phyloP scores from a whole-genome alignment of 805 yeast genomes.

The Yamadazyma takamatsuzukensis region DNA sequence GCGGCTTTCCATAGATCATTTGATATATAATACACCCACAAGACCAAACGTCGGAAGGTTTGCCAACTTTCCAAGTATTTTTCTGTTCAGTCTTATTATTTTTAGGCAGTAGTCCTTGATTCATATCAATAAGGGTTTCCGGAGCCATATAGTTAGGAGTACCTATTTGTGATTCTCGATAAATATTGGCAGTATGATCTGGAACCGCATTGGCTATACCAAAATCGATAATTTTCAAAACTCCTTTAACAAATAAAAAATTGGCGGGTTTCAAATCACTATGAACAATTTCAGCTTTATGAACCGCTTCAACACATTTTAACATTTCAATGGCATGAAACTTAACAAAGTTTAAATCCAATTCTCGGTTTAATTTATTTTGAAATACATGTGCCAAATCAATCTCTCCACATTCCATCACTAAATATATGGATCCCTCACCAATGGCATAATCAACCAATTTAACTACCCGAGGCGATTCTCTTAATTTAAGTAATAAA shows the following conservation, averaged over 20 bases:
- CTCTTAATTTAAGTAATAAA: conserved; percentile 56
- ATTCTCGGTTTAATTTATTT: conserved; percentile 38
- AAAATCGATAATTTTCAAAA: conserved; percentile 86
- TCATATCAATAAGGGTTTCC: conserved; percentile 74
- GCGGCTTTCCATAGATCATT: conserved; percentile 91
- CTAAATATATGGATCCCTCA: conserved; percentile 60
- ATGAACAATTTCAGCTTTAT: conserved; percentile 78
- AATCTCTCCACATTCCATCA: conserved; percentile 94
- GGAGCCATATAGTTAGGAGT: conserved; percentile 99
- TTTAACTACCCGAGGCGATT: conserved; percentile 68
- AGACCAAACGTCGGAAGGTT: conserved; percentile 96
- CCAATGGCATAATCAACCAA: conserved; percentile 70
- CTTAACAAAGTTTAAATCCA: conserved; percentile 74
- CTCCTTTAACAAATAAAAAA: conserved; percentile 77
- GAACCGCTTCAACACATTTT: conserved; percentile 85
- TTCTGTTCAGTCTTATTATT: conserved; percentile 10
- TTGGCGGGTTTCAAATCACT: conserved; percentile 73
- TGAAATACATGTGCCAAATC: conserved; percentile 81
- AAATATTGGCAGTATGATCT: conserved; percentile 85
- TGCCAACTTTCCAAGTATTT: conserved; percentile 73
- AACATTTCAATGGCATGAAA: conserved; percentile 76
- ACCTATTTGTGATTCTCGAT: conserved; percentile 88
- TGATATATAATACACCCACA: conserved; percentile 95
- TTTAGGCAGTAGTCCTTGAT: conserved; percentile 24
- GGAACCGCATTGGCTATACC: conserved; percentile 95